Percentiles rank a stretch among this genome's conserved stretches.
Evolutionary conservation across 805 yeast genomes (phyloP).

Genomic region (Ogataea allantospora): DNA sequence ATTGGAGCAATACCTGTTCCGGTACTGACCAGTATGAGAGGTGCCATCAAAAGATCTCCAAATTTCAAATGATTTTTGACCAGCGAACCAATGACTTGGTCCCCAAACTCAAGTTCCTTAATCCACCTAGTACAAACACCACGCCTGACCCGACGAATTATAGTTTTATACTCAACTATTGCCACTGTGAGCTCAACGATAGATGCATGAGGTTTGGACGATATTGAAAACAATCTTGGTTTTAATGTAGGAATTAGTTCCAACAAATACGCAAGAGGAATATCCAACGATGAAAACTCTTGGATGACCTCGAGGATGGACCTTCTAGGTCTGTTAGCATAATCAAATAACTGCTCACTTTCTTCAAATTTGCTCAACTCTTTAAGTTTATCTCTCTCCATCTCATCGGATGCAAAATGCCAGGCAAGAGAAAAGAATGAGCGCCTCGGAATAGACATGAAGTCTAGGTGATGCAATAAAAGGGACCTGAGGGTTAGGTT

Average conservation of each 20-base stretch:
- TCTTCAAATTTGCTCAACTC: constrained; percentile 75
- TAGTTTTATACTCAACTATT: constrained; percentile 82
- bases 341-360: constrained; percentile 79
- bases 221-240: constrained; percentile 84
- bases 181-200: constrained; percentile 73
- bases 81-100: constrained; percentile 50
- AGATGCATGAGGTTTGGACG: constrained; percentile 49
- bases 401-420: constrained; percentile 72
- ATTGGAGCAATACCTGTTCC: constrained; percentile 98
- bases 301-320: constrained; percentile 78
- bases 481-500: constrained; percentile 69
- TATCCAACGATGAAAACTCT: constrained; percentile 73
- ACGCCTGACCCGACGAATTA: constrained; percentile 66
- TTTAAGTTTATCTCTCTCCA: constrained; percentile 71
- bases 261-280: constrained; percentile 73
- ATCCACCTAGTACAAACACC: constrained; percentile 87
- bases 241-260: constrained; percentile 77
- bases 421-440: constrained; percentile 72
- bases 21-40: constrained; percentile 78
- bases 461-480: constrained; percentile 76
- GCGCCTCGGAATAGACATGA: constrained; percentile 78
- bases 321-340: constrained; percentile 90
- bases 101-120: constrained; percentile 46
- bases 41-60: constrained; percentile 24
- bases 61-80: constrained; percentile 45